Conservation (phyloP, 495 filamentous ascomycete genomes). For the Patellaria atrata region DNA sequence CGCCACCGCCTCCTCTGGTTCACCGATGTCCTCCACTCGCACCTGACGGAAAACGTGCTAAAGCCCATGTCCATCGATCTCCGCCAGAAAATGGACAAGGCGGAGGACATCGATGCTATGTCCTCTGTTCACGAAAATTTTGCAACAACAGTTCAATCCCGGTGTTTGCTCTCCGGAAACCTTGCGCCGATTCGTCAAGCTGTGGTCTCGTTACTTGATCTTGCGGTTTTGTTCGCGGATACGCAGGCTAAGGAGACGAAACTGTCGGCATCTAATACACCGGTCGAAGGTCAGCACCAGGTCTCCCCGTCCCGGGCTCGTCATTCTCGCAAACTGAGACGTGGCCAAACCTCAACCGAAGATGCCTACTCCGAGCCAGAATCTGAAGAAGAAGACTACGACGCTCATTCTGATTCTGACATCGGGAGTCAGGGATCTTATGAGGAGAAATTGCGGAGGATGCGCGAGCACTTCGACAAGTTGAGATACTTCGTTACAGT, state of each 20-base stretch:
- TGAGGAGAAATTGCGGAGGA: constrained; percentile 23
- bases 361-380: constrained; percentile 1
- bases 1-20: constrained; percentile 72
- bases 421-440: constrained; percentile 23
- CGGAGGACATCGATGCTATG: constrained; percentile 74
- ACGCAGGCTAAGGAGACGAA: constrained; percentile 17
- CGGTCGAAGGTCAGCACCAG: not conserved
- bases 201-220: constrained; percentile 28
- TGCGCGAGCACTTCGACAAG: constrained; percentile 31
- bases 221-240: constrained; percentile 38
- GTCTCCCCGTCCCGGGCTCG: constrained; percentile 6
- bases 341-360: constrained; percentile 9
- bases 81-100: constrained; percentile 35
- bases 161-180: constrained; percentile 46
- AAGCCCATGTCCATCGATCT: constrained; percentile 40
- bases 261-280: not conserved
- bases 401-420: constrained; percentile 10
- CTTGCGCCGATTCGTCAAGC: constrained; percentile 24
- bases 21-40: constrained; percentile 54
- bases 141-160: constrained; percentile 43
- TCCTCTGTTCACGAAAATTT: constrained; percentile 51
- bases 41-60: constrained; percentile 60
- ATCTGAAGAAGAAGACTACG: constrained; percentile 16
- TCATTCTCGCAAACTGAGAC: constrained; percentile 12
- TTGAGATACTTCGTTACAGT: constrained; percentile 32